Evolutionary conservation across 2,329 filamentous ascomycete species (phyloP).

Genomic region (Pseudopithomyces chartarum): DNA sequence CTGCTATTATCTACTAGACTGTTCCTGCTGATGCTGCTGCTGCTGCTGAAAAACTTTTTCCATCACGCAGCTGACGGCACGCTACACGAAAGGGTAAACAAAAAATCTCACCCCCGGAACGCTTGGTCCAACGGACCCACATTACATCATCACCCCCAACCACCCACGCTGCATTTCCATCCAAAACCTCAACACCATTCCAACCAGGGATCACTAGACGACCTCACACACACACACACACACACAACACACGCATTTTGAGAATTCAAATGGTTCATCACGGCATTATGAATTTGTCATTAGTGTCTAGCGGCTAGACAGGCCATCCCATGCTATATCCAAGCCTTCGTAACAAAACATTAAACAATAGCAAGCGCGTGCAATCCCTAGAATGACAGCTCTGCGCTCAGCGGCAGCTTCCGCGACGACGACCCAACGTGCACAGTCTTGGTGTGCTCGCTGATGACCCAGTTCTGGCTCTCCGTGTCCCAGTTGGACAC

Average conservation of each 20-base stretch:
- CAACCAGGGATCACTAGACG: no score
- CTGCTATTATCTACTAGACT: no score
- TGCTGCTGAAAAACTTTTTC: neutral
- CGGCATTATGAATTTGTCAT: neutral
- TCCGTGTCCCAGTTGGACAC: conserved; percentile 83
- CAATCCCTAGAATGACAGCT: conserved; percentile 28
- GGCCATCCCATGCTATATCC: neutral
- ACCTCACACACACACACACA: no score
- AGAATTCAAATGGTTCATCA: no score
- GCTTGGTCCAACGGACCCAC: neutral
- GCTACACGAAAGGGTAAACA: conserved; percentile 8
- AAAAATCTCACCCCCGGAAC: conserved; percentile 1
- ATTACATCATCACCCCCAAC: conserved; percentile 6
- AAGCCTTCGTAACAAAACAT: conserved; percentile 3
- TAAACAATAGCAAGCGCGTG: conserved; percentile 3
- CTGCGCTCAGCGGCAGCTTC: conserved; percentile 56
- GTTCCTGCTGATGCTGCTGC: no score
- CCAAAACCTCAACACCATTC: neutral
- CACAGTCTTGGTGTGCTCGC: conserved; percentile 61
- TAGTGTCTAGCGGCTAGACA: neutral
- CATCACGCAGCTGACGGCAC: conserved; percentile 1
- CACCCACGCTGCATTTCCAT: neutral
- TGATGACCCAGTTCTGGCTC: conserved; percentile 82
- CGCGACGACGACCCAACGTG: conserved; percentile 65
- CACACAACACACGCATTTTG: neutral